Evolutionary conservation across 2,329 filamentous ascomycete species (phyloP).

Genomic region (Chaetomiaceae sp.): DNA sequence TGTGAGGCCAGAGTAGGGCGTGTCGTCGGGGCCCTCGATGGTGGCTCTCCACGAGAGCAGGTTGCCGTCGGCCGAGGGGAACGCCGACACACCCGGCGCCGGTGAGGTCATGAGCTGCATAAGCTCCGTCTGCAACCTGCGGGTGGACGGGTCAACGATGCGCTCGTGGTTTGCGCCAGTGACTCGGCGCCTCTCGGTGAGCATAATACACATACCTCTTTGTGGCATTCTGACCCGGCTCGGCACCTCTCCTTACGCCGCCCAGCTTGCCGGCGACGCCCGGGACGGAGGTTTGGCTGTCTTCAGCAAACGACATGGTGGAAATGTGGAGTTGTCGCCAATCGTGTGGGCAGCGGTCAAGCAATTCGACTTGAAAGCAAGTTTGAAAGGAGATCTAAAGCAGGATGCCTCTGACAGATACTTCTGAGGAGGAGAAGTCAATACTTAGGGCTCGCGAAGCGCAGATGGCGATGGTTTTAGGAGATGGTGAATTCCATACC

Average conservation of each 20-base stretch:
- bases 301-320: slow-evolving; percentile 54
- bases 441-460: slow-evolving; percentile 9
- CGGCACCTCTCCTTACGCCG: slow-evolving; percentile 52
- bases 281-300: slow-evolving; percentile 65
- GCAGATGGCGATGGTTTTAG: slow-evolving; percentile 1
- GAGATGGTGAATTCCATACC: slow-evolving; percentile 14
- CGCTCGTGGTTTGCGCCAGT: slow-evolving; percentile 4
- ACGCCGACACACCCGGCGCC: slow-evolving; percentile 89
- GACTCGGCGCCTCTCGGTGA: background rate
- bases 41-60: slow-evolving; percentile 91
- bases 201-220: slow-evolving; percentile 59
- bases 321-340: background rate
- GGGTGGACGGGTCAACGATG: background rate
- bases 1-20: slow-evolving; percentile 80
- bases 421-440: slow-evolving; percentile 15
- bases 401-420: slow-evolving; percentile 15
- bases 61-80: slow-evolving; percentile 86
- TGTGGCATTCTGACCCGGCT: slow-evolving; percentile 65
- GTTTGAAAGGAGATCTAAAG: slow-evolving; percentile 4
- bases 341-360: background rate
- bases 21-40: slow-evolving; percentile 85
- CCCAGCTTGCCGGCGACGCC: slow-evolving; percentile 61
- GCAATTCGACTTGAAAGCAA: slow-evolving; percentile 11
- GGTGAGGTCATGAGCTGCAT: slow-evolving; percentile 98
- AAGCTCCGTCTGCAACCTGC: slow-evolving; percentile 88